Evolutionary conservation across 345 rosid genomes (phyloP), one percentile per base, ranked within the genome.

Genomic region (Clarkia xantiana): DNA sequence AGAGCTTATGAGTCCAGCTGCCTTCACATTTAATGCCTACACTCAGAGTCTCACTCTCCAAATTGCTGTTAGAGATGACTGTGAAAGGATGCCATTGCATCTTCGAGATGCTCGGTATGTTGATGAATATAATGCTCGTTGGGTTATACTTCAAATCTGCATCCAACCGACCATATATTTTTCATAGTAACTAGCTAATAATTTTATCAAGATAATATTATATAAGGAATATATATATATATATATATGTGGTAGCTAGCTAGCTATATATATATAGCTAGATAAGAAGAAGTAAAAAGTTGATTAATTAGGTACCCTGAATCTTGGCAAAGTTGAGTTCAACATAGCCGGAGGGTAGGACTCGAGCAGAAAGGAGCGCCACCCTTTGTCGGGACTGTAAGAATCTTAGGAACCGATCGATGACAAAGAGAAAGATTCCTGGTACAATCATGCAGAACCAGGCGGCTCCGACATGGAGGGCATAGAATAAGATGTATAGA

Each of bases 1-100:
- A 61, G 14, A 90, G 86, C 62, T 80, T 77, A 47, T 60, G 45
- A n/a, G 97, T 71, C 97, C 97, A 90, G 52, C 67, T 76, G 42
- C 94, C 94, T 67, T 77, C 88, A 36, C 72, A 40, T 60, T 80
- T 90, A 53, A 86, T 65, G 18, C 72, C 65, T 29, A 90, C 65
- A 66, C 94, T 90, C 7, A 90, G 59, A 18, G 47, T 71, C 41
- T 83, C 88, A 20, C 70, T 49, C 23, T 90, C 97, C 63, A 83
- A 62, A 44, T 68, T 76, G 62, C 88, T 77, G 40, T 68, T 83
- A 0, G 95, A 90, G 38, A 69, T 68, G 10, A 90, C 49, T 1
- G 94, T 81, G 49, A 81, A 90, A 0, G 97, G 97, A 70, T 90
- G 97, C 97, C 97, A 90, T 51, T 90, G 94, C 44, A 80, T 49